Conservation (phyloP, 2,329 filamentous ascomycete genomes). For the Phialocephala sp. region DNA sequence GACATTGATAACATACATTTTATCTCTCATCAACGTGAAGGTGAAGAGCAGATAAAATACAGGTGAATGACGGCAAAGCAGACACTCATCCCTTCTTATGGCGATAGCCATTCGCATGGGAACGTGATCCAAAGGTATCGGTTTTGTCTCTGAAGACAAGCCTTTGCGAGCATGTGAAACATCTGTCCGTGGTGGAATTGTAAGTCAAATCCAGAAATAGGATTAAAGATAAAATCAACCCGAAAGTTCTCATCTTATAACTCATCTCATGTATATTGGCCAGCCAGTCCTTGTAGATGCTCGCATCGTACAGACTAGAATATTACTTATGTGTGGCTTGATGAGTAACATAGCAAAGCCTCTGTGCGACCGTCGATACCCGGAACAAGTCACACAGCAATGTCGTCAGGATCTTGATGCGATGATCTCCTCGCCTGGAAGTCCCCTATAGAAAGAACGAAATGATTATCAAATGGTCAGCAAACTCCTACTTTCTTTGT, state of each 20-base stretch:
- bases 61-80: background rate
- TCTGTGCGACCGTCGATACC: constrained; percentile 7
- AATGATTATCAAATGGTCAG: background rate
- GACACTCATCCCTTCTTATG: too few relatives aligned
- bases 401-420: background rate
- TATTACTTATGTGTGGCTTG: background rate
- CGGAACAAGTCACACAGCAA: constrained; percentile 5
- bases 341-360: background rate
- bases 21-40: too few relatives aligned
- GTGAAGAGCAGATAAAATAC: background rate
- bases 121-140: background rate
- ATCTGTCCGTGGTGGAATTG: background rate
- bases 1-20: background rate
- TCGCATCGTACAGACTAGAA: background rate
- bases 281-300: background rate
- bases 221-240: background rate
- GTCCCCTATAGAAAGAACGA: background rate
- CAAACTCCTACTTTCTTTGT: constrained; percentile 1
- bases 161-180: background rate
- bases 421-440: background rate
- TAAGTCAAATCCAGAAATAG: background rate
- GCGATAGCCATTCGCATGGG: background rate
- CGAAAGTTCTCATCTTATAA: background rate
- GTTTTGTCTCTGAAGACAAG: background rate
- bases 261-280: background rate